phyloP scores from a whole-genome alignment of 768 basidiomycete genomes.

The Kwoniella dendrophila region DNA sequence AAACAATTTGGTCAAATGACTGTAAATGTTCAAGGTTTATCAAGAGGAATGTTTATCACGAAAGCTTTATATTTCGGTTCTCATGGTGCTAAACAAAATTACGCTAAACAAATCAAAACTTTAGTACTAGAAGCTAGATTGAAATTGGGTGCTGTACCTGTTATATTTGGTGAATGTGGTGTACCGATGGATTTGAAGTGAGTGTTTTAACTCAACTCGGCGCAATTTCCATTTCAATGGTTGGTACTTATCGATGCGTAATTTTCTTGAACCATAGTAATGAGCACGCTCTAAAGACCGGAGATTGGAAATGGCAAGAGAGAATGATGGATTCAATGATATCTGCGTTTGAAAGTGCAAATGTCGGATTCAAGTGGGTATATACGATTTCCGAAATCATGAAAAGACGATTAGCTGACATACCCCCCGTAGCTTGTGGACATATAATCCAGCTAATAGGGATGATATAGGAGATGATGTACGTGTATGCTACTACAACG shows the following conservation, averaged over 20 bases:
- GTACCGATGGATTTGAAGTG: slow-evolving; percentile 98
- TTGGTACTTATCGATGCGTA: background rate
- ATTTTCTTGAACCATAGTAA: slow-evolving; percentile 60
- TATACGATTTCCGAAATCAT: background rate
- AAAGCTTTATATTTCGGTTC: slow-evolving; percentile 88
- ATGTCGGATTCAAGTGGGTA: slow-evolving; percentile 83
- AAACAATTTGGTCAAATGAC: slow-evolving; percentile 83
- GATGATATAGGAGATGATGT: slow-evolving; percentile 71
- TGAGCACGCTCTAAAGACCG: slow-evolving; percentile 69
- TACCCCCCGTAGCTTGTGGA: slow-evolving; percentile 72
- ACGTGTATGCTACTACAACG: slow-evolving; percentile 12
- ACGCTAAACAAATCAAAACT: slow-evolving; percentile 74
- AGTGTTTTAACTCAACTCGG: slow-evolving; percentile 50
- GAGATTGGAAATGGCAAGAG: slow-evolving; percentile 78
- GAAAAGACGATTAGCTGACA: background rate
- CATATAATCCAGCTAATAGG: slow-evolving; percentile 85
- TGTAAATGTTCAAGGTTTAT: slow-evolving; percentile 89
- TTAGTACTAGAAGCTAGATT: slow-evolving; percentile 71
- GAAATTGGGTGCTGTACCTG: slow-evolving; percentile 76
- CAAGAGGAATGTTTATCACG: slow-evolving; percentile 79
- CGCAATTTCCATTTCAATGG: background rate
- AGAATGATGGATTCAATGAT: slow-evolving; percentile 95
- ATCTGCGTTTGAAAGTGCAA: slow-evolving; percentile 72
- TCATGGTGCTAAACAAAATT: slow-evolving; percentile 77
- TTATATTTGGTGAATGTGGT: slow-evolving; percentile 89